Evolutionary conservation across 1,139 yeast species (phyloP).

Genomic region (Candida neerlandica): DNA sequence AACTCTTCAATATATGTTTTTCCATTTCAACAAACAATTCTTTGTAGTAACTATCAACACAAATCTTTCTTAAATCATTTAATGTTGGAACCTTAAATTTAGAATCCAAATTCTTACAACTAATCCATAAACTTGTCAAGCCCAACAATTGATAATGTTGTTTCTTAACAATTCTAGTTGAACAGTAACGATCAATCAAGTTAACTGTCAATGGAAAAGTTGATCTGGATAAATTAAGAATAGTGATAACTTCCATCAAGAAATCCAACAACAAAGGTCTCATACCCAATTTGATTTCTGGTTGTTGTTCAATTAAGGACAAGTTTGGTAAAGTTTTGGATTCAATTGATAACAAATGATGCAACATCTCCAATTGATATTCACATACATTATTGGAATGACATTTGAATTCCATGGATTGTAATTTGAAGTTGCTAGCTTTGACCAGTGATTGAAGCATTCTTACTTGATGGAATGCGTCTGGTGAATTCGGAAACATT

Average conservation of each 20-base stretch:
- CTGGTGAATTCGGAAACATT: conserved; percentile 29
- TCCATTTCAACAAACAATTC: conserved; percentile 69
- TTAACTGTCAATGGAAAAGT: conserved; percentile 59
- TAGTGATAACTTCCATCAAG: conserved; percentile 55
- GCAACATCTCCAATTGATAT: conserved; percentile 44
- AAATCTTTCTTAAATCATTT: conserved; percentile 57
- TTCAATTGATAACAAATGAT: conserved; percentile 41
- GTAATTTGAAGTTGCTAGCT: conserved; percentile 36
- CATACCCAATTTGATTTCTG: conserved; percentile 53
- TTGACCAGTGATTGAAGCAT: conserved; percentile 34
- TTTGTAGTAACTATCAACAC: conserved; percentile 64
- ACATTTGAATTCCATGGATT: conserved; percentile 44
- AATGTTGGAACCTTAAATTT: conserved; percentile 66
- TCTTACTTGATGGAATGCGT: conserved; percentile 40
- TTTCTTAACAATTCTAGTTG: conserved; percentile 51
- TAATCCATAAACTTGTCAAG: conserved; percentile 71
- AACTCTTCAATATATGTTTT: conserved; percentile 59
- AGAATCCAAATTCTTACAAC: conserved; percentile 70
- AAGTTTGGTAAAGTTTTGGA: conserved; percentile 37
- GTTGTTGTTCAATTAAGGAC: conserved; percentile 50
- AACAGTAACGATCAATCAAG: conserved; percentile 55
- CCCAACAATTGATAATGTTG: conserved; percentile 70
- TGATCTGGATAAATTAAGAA: conserved; percentile 48
- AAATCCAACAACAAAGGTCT: conserved; percentile 54
- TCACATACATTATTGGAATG: conserved; percentile 42